Evolutionary conservation across 805 yeast species (phyloP), one percentile per base, ranked within the genome.

Genomic region (Cyberlindnera euphorbiiphila): DNA sequence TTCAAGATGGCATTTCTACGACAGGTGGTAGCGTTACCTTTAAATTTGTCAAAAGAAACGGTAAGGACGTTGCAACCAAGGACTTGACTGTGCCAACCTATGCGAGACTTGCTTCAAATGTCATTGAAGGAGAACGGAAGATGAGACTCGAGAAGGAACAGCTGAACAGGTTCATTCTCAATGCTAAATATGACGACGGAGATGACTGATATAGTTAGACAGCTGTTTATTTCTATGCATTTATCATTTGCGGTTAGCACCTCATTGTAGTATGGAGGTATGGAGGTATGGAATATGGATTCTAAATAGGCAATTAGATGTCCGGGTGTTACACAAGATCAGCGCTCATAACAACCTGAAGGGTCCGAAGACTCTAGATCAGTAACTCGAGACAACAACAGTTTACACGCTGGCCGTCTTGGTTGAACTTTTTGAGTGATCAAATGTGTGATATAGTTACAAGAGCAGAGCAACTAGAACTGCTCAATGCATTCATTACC

Each of bases 21-120:
- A 9, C 32, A 12, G 36, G 27, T 22, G 41, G 42, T 9, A 44
- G 36, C 9, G 60, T 71, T 20, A 55, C 72, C 11, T 81, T 81
- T 54, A 71, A 75, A 4, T 66, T 82, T 37, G 56, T 82, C 36
- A 72, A 81, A 8, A 76, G 69, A 46, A 59, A 67, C 19, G 83
- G 80, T 15, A 71, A 70, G 49, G 69, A 63, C 43, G 58, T 66
- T 3, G 57, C 61, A 26, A 60, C 74, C 2, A 68, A 69, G 34
- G 66, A 62, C 23, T 53, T 82, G 18, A 57, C 54, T 5, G 57
- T 84, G 24, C 87, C 88, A 0, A 59, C 68, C 1, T 65, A 74
- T 42, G 70, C 71, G 18, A 71, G 65, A 37, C 71, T 83, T 53
- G 81, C 76, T 0, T 66, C 71, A 23, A 70, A 68, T 21, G 69